Evolutionary conservation across 164 flowering plant genomes (phyloP).

Genomic region (Stephania japonica): DNA sequence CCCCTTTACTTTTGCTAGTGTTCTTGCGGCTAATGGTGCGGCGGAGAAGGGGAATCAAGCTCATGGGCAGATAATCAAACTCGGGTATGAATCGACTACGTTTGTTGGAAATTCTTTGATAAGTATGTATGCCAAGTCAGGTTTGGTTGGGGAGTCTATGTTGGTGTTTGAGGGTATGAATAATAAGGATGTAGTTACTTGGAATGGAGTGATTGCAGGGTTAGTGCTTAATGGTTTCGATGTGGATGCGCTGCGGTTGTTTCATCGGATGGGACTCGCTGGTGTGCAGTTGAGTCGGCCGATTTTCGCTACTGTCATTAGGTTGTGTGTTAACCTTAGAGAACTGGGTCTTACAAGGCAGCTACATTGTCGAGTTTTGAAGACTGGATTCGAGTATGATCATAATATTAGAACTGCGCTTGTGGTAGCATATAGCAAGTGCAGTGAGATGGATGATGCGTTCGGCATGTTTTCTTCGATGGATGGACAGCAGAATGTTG

Average conservation of each 20-base stretch:
- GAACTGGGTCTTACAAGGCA: constrained; percentile 53
- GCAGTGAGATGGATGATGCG: constrained; percentile 55
- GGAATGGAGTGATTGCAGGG: constrained; percentile 78
- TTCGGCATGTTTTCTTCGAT: constrained; percentile 40
- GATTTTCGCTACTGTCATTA: constrained; percentile 44
- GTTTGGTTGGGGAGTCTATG: constrained; percentile 45
- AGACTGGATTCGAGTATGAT: constrained; percentile 41
- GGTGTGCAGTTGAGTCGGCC: constrained; percentile 40
- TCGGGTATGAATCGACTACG: constrained; percentile 39
- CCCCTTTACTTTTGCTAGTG: constrained; percentile 56
- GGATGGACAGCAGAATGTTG: constrained; percentile 49
- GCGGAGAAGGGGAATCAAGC: constrained; percentile 43
- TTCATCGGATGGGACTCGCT: constrained; percentile 48
- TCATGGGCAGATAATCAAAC: constrained; percentile 55
- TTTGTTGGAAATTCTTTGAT: constrained; percentile 71
- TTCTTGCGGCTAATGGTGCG: constrained; percentile 52
- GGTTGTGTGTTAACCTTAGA: constrained; percentile 49
- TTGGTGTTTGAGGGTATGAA: constrained; percentile 47
- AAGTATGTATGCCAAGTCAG: constrained; percentile 61
- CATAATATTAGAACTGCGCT: constrained; percentile 47
- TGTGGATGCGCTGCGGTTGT: constrained; percentile 50
- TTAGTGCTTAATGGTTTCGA: constrained; percentile 51
- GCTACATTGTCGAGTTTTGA: constrained; percentile 57
- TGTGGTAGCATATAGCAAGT: constrained; percentile 64
- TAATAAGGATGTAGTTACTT: constrained; percentile 46